These are phyloP conservation scores for Gautieria morchelliformis DNA, from an alignment of 768 basidiomycete genomes.

Conservation along the genomic window DNA sequence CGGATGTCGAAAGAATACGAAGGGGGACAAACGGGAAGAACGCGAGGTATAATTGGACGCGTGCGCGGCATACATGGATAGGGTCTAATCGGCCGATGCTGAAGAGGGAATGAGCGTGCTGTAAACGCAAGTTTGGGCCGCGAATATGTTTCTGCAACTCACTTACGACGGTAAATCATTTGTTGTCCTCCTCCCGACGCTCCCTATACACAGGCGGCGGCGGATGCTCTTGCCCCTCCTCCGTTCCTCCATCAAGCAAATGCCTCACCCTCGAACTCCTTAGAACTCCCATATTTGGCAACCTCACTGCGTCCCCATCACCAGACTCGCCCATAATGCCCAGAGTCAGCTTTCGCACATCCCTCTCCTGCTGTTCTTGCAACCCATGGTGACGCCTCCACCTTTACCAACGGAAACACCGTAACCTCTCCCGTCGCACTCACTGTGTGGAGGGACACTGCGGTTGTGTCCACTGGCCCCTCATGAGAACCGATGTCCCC, in stretches of 20 bases:
- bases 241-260: too few species aligned
- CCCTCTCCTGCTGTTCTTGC: constrained; percentile 4
- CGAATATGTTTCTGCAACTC: too few species aligned
- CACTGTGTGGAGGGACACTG: constrained; percentile 2
- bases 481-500: constrained; percentile 7
- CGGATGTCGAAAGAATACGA: neutral
- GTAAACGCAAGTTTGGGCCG: too few species aligned
- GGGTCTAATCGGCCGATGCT: too few species aligned
- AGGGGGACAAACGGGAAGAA: too few species aligned
- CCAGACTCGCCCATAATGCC: too few species aligned
- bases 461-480: constrained; percentile 7
- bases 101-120: too few species aligned
- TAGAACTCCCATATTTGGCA: neutral
- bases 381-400: neutral
- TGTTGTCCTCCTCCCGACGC: constrained; percentile 1
- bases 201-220: neutral
- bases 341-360: constrained; percentile 8
- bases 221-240: too few species aligned
- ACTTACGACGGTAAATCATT: constrained; percentile 1
- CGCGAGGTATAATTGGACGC: too few species aligned
- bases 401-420: neutral
- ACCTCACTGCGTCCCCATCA: neutral
- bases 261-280: neutral
- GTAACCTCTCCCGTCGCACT: constrained; percentile 1
- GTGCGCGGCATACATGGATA: too few species aligned